A percentile compares a stretch with the other conserved stretches of the same genome.
Evolutionary conservation across 495 filamentous ascomycete species (phyloP).

Genomic region (Platismatia glauca): DNA sequence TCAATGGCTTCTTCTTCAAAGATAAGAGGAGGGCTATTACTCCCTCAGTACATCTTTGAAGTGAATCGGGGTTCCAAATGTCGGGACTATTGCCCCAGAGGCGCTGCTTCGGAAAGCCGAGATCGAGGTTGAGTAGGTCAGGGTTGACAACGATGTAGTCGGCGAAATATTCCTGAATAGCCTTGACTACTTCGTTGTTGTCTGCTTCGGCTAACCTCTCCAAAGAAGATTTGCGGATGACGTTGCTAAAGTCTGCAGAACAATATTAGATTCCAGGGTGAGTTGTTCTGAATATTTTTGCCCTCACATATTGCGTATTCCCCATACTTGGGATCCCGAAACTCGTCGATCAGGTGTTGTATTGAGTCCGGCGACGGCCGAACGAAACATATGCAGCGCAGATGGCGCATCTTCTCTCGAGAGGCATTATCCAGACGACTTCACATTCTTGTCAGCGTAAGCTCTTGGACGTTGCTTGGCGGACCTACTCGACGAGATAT

Average conservation of each 20-base stretch:
- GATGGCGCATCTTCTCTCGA: constrained; percentile 95
- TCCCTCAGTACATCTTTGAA: constrained; percentile 78
- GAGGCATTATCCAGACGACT: constrained; percentile 79
- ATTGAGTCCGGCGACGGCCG: constrained; percentile 85
- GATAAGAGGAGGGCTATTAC: constrained; percentile 72
- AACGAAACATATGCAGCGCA: constrained; percentile 87
- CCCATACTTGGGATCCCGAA: constrained; percentile 93
- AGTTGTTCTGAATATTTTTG: neutral
- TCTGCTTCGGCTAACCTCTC: constrained; percentile 96
- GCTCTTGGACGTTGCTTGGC: neutral
- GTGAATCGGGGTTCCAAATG: constrained; percentile 77
- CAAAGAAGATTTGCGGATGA: constrained; percentile 91
- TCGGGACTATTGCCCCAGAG: constrained; percentile 72
- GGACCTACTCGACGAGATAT: constrained; percentile 75
- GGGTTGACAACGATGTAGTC: constrained; percentile 94
- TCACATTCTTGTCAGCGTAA: constrained; percentile 19
- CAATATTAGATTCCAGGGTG: constrained; percentile 4
- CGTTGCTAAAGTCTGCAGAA: constrained; percentile 73
- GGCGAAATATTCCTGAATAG: constrained; percentile 89
- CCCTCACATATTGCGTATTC: constrained; percentile 78
- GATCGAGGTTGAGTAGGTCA: constrained; percentile 76
- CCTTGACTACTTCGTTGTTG: constrained; percentile 89
- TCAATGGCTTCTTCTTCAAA: constrained; percentile 91
- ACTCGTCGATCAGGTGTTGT: constrained; percentile 87
- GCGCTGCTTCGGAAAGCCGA: constrained; percentile 63